phyloP scores from a whole-genome alignment of 495 filamentous ascomycete genomes.

The Xylaria castorea region DNA sequence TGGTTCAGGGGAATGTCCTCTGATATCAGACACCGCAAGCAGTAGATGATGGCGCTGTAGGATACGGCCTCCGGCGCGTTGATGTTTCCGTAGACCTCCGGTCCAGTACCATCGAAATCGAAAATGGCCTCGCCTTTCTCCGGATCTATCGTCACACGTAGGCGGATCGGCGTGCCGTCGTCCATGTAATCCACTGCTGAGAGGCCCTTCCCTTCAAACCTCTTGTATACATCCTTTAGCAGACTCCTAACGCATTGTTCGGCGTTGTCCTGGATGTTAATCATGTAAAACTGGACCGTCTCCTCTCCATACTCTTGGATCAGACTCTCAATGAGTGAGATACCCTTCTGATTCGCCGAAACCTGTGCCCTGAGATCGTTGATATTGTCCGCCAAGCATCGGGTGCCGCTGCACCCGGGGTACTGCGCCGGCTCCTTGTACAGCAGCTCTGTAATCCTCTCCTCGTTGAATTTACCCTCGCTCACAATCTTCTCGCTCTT shows the following conservation, averaged over 20 bases:
- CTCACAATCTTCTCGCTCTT: slow-evolving; percentile 94
- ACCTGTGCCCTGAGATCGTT: slow-evolving; percentile 97
- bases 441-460: slow-evolving; percentile 82
- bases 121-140: slow-evolving; percentile 87
- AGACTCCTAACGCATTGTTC: slow-evolving; percentile 84
- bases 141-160: slow-evolving; percentile 84
- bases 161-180: slow-evolving; percentile 84
- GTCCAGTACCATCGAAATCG: slow-evolving; percentile 89
- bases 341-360: slow-evolving; percentile 94
- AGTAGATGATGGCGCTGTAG: slow-evolving; percentile 96
- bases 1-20: slow-evolving; percentile 97
- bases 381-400: slow-evolving; percentile 91
- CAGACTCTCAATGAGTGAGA: slow-evolving; percentile 82
- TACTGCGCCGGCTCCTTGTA: slow-evolving; percentile 84
- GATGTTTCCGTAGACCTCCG: slow-evolving; percentile 92
- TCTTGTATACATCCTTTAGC: slow-evolving; percentile 76
- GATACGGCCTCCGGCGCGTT: slow-evolving; percentile 96
- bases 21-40: slow-evolving; percentile 87
- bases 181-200: slow-evolving; percentile 88
- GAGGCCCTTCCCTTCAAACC: slow-evolving; percentile 79
- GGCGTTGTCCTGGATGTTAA: slow-evolving; percentile 89
- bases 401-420: slow-evolving; percentile 85
- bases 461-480: slow-evolving; percentile 87
- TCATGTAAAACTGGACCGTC: slow-evolving; percentile 96
- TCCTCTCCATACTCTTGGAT: slow-evolving; percentile 90